These are phyloP conservation scores for Trypanosoma boissoni DNA, from an alignment of 208 protist species.

Conservation along the genomic window DNA sequence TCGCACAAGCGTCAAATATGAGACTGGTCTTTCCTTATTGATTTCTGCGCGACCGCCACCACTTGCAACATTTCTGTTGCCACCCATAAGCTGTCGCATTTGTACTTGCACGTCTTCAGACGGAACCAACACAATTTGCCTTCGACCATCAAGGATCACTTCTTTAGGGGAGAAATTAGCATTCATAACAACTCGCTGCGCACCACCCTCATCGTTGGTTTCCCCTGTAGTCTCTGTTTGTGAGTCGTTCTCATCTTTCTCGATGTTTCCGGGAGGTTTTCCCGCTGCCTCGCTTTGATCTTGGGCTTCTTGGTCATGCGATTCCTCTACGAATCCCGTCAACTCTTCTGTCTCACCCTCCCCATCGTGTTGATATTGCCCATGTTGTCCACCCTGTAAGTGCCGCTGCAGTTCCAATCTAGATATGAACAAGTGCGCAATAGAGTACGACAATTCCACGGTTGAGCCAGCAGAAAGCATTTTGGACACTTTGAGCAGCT, in stretches of 20 bases:
- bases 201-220: background rate
- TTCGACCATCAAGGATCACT: slow-evolving; percentile 51
- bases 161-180: slow-evolving; percentile 43
- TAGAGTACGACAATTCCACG: slow-evolving; percentile 49
- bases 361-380: too few relatives aligned
- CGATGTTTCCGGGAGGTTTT: background rate
- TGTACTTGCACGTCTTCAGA: slow-evolving; percentile 36
- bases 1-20: background rate
- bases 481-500: slow-evolving; percentile 50
- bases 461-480: slow-evolving; percentile 57
- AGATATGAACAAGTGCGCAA: slow-evolving; percentile 46
- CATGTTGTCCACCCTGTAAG: too few relatives aligned
- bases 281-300: too few relatives aligned
- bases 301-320: too few relatives aligned
- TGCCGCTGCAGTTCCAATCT: background rate
- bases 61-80: background rate
- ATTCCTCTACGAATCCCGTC: too few relatives aligned
- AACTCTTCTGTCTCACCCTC: too few relatives aligned
- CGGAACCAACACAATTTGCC: slow-evolving; percentile 58
- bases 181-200: background rate
- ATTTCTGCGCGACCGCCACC: slow-evolving; percentile 14
- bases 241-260: background rate
- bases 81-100: slow-evolving; percentile 34
- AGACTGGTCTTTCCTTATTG: too few relatives aligned
- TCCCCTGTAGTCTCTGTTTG: slow-evolving; percentile 5